A percentile compares a stretch with the other conserved stretches of the same genome.
Evolutionary conservation across 148 eudicot species (phyloP).

Genomic region (Polygonum maritimum): DNA sequence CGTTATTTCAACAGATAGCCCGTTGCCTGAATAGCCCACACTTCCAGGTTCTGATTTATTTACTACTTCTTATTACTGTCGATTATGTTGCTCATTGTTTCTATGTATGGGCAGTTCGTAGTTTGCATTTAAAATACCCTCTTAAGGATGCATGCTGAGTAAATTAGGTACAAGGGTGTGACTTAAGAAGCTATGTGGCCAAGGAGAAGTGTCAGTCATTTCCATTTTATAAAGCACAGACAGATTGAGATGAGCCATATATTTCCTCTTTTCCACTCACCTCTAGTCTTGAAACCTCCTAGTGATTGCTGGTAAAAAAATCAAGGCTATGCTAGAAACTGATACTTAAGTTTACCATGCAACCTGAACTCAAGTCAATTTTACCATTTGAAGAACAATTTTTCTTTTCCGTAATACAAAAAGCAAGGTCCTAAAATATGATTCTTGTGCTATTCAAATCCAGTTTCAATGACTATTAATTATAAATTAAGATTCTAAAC

Average conservation of each 20-base stretch:
- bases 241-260: background rate
- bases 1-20: conserved; percentile 7
- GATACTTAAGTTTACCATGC: too few species aligned
- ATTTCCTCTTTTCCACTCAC: background rate
- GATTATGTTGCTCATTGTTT: background rate
- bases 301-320: too few species aligned
- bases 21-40: conserved; percentile 11
- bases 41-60: background rate
- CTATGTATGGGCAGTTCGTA: background rate
- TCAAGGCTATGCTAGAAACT: too few species aligned
- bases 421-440: background rate
- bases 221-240: background rate
- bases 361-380: background rate
- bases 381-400: too few species aligned
- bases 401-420: too few species aligned
- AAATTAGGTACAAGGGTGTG: background rate
- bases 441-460: background rate
- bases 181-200: background rate
- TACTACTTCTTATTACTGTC: background rate
- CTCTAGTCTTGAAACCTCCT: too few species aligned
- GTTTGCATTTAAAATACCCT: background rate
- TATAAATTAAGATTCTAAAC: background rate
- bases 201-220: background rate
- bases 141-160: background rate
- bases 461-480: background rate